Evolutionary conservation across 1,284 basidiomycete species (phyloP).

Genomic region (Phellopilus nigrolimitatus): DNA sequence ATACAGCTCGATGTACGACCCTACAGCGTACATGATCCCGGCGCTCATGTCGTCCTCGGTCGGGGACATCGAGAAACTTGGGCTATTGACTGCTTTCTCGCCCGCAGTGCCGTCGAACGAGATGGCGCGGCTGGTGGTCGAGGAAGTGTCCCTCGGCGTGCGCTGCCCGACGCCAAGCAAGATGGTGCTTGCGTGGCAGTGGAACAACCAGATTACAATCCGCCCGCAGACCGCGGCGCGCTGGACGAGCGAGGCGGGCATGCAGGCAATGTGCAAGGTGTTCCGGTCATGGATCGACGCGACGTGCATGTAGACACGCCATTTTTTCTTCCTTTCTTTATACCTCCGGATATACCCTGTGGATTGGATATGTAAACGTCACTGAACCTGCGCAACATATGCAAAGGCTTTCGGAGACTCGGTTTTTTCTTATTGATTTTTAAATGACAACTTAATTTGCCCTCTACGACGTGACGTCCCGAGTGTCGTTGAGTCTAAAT

Average conservation of each 20-base stretch:
- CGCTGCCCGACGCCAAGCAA: conserved; percentile 5
- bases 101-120: neutral
- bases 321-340: neutral
- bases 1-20: conserved; percentile 1
- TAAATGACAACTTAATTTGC: no score
- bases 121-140: neutral
- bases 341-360: no score
- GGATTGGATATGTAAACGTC: no score
- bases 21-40: neutral
- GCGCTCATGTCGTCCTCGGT: neutral
- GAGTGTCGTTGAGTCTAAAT: no score
- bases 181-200: conserved; percentile 6
- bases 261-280: neutral
- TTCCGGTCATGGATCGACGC: conserved; percentile 4
- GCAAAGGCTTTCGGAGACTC: no score
- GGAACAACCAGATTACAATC: neutral
- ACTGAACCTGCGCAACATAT: no score
- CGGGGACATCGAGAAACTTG: conserved; percentile 1
- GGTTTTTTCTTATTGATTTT: no score
- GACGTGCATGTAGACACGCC: neutral
- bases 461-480: no score
- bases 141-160: conserved; percentile 1
- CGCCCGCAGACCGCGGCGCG: conserved; percentile 1
- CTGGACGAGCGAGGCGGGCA: neutral
- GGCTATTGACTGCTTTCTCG: neutral